Base-by-base conservation (phyloP, 2,329 filamentous ascomycete species). In the Nemania diffusa region DNA sequence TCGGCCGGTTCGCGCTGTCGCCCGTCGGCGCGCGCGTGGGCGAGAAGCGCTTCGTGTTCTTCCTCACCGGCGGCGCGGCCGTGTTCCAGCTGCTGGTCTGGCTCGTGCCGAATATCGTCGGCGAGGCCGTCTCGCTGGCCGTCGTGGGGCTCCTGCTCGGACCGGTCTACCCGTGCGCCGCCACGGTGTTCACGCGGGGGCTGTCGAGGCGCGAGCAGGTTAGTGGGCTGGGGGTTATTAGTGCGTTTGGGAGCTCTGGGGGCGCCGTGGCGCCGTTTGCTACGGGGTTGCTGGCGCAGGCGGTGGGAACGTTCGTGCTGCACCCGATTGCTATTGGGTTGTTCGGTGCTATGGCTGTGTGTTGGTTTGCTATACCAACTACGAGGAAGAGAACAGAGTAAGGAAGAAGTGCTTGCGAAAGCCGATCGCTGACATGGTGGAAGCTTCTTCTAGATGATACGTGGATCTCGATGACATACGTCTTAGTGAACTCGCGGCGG, bases 71-170 rank as follows among this genome's bases (percentile, higher is more conserved):
- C 5, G 90, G 90, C 2, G 87, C 91, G 0, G 82, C 88, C 3
- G 80, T 85, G 0, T 92, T 95, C 70, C 87, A 96, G 79, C 78
- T 94, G n/a, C 82, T 96, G 27, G 90, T 92, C 9, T 96, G 93
- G 93, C 81, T 88, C 34, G 85, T 94, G 27, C 92, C 92, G 0
- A 92, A 93, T 75, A 81, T 94, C n/a, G 81, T 92, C 34, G 89
- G 89, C 15, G 85, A 91, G 71, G 88, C 90, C 20, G 89, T 92
- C 1, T 86, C 88, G 2, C 85, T 92, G 3, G 82, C 88, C 78
- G 80, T 96, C 26, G 84, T 96, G 20, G 93, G 93, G 13, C 79
- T 96, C 7, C 79, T 96, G 32, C 82, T 97, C 0, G 93, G 93
- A 0, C 92, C 93, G 0, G 85, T 97, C 4, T 97, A 94, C 74